Evolutionary conservation across 2,329 filamentous ascomycete species (phyloP), one percentile per base, ranked within the genome.

Genomic region (Cordyceps cateniannulata): DNA sequence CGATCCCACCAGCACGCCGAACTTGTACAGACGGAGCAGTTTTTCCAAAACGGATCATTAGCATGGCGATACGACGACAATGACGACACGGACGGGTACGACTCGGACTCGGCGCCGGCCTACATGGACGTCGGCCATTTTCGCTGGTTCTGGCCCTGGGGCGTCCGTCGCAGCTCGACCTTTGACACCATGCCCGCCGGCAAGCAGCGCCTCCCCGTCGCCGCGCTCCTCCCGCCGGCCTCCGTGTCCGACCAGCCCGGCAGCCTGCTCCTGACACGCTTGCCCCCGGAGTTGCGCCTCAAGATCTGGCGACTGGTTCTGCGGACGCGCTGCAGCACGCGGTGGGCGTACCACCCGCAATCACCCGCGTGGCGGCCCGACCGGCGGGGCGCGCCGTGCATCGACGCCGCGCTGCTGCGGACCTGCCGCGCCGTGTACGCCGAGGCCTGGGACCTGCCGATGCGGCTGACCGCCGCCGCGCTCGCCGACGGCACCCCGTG

Each of bases 81-180:
- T 35, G 47, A 32, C n/a, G 47, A 44, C 12, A 16, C 24, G 9
- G 56, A 51, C 9, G 47, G 32, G 5, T 18, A 44, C 24, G 35
- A 59, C 32, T 57, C 54, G 32, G 54, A 57, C 29, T 22, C 40
- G 20, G 45, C 56, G 32, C 56, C 56, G 18, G 45, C 45, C 12
- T 29, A 59, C 47, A 59, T 59, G 56, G 56, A 59, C 47, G 22
- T 59, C 9, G 56, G 56, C 32, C 56, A 59, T 35, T 59, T 59
- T 42, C 56, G 56, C 56, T 59, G 56, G 56, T 59, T 59, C 56
- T 59, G 56, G 56, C 56, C 56, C 16, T 59, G 56, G 56, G 56
- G 56, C 35, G 56, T 59, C 16, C 56, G 56, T 6, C 56, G 56
- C 47, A 59, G 56, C 56, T 59, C 56, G 24, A 51, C 56, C 22